These are phyloP conservation scores for Ligustrum vulgare DNA, from an alignment of 257 asterid species.

Conservation along the genomic window DNA sequence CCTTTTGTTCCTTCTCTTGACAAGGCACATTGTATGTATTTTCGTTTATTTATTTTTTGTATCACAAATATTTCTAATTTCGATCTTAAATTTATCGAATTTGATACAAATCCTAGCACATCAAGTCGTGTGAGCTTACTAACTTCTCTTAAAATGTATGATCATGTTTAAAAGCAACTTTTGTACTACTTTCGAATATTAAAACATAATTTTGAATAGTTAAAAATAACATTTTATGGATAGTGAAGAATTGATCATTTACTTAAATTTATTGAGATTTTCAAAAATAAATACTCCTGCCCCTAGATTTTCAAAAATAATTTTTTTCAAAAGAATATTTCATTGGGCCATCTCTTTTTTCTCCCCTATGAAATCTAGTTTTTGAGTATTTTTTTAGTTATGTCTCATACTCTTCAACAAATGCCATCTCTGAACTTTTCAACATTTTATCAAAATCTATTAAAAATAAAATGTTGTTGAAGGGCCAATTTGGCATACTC, in stretches of 20 bases:
- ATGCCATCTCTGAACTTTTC: no score
- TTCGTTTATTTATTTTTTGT: background rate
- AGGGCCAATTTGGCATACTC: no score
- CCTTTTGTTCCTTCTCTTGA: slow-evolving; percentile 59
- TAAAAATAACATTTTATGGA: background rate
- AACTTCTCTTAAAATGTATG: background rate
- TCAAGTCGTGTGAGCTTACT: background rate
- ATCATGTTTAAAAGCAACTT: background rate
- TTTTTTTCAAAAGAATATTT: background rate
- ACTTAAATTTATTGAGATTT: background rate
- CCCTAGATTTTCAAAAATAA: no score
- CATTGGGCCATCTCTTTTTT: background rate
- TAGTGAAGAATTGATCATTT: background rate
- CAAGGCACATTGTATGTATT: slow-evolving; percentile 73
- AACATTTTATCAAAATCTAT: no score
- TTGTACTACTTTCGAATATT: background rate
- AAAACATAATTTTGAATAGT: background rate
- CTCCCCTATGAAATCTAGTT: background rate
- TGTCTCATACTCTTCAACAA: background rate
- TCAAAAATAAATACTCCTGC: background rate
- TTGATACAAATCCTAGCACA: background rate
- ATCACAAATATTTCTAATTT: background rate
- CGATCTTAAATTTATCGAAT: background rate
- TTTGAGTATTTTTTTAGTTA: background rate
- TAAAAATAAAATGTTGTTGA: no score